Percentiles rank a stretch among this genome's conserved stretches.
Conservation (phyloP, 257 asterid genomes). For the Ocimum tenuiflorum region DNA sequence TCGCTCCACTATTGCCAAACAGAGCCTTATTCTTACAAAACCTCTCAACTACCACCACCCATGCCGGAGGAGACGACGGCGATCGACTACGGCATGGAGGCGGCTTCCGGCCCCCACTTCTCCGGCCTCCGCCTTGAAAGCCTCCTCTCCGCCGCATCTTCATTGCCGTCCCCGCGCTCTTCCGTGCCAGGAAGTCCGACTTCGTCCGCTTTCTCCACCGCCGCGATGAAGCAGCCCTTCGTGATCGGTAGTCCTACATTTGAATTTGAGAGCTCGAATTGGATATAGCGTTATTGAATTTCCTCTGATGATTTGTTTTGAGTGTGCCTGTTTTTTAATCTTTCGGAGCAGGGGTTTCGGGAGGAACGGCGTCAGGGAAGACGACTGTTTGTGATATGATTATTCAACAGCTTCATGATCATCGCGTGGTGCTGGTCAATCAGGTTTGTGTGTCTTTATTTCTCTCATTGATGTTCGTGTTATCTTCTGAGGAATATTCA, state of each 20-base stretch:
- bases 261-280: not conserved
- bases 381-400: conserved; percentile 98
- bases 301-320: not conserved
- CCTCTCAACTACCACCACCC: not conserved
- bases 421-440: conserved; percentile 88
- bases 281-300: not conserved
- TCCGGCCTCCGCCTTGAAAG: conserved; percentile 82
- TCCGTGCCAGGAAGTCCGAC: conserved; percentile 31
- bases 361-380: conserved; percentile 98
- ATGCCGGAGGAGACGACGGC: conserved; percentile 62
- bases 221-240: conserved; percentile 66
- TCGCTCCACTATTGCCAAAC: conserved; percentile 2
- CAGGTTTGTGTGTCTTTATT: conserved; percentile 42
- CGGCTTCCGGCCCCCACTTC: conserved; percentile 85
- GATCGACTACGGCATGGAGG: conserved; percentile 88
- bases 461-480: not conserved
- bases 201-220: conserved; percentile 22
- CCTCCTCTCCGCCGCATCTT: conserved; percentile 34
- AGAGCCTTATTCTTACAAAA: not conserved
- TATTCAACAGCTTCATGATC: conserved; percentile 98
- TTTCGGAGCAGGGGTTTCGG: conserved; percentile 75
- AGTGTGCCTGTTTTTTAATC: not conserved
- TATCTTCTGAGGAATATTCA: not conserved
- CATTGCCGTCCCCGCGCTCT: conserved; percentile 49
- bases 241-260: conserved; percentile 58